Percentiles rank a stretch among this genome's conserved stretches.
Evolutionary conservation across 2,329 filamentous ascomycete genomes (phyloP).

Genomic region (Zymoseptoria ardabiliae): DNA sequence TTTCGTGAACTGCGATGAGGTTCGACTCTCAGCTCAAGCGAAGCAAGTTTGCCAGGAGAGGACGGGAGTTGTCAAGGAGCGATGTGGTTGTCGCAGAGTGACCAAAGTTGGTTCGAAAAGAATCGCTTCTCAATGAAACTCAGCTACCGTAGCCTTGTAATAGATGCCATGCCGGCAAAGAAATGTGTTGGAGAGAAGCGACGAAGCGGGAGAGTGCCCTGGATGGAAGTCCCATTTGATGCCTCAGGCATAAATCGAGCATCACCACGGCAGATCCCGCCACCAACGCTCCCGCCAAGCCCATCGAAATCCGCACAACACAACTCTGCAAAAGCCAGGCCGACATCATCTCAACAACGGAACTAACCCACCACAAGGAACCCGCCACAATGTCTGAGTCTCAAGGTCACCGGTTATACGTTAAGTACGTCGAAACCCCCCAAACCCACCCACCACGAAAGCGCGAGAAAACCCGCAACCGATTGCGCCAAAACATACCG

Average conservation of each 20-base stretch:
- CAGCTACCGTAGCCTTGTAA: too few species aligned
- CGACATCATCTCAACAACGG: constrained; percentile 4
- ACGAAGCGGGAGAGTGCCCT: neutral
- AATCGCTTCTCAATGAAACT: neutral
- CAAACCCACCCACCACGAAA: constrained; percentile 1
- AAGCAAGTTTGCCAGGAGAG: neutral
- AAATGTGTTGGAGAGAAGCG: neutral
- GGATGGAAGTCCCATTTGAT: neutral
- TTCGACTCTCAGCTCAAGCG: neutral
- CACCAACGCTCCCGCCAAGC: constrained; percentile 1
- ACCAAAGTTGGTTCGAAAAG: too few species aligned
- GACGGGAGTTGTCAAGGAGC: neutral
- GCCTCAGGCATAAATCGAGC: neutral
- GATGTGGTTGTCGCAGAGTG: neutral
- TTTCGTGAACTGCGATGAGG: neutral
- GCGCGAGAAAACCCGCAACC: neutral
- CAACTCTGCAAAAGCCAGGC: too few species aligned
- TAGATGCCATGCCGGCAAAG: too few species aligned
- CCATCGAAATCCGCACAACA: neutral
- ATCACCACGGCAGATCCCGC: neutral
- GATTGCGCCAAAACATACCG: constrained; percentile 1
- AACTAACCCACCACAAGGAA: neutral
- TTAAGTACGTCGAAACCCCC: constrained; percentile 23
- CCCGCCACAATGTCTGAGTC: constrained; percentile 21
- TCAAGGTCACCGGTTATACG: constrained; percentile 29